These are phyloP conservation scores for Raffaelea ambrosiae DNA, from an alignment of 2,329 filamentous ascomycete genomes.

Conservation along the genomic window DNA sequence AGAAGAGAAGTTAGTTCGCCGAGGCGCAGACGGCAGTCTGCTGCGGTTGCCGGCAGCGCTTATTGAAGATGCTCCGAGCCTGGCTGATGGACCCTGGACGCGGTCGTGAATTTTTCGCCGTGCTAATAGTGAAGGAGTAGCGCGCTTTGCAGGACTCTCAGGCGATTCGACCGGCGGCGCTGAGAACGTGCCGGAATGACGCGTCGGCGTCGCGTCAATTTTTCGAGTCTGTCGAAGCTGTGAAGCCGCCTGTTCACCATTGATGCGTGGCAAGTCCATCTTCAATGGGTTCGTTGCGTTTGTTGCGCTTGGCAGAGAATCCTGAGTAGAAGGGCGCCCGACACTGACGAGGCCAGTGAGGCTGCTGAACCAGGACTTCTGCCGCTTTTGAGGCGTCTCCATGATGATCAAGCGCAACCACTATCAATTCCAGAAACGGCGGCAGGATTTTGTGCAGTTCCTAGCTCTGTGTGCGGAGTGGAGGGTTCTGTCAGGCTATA, in stretches of 20 bases:
- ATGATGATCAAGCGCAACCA: neutral
- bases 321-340: neutral
- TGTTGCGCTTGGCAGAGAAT: too few species aligned
- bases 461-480: too few species aligned
- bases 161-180: conserved; percentile 15
- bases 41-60: neutral
- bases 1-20: conserved; percentile 20
- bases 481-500: too few species aligned
- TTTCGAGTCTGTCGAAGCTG: neutral
- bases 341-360: conserved; percentile 9
- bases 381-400: conserved; percentile 9
- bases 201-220: conserved; percentile 7
- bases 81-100: conserved; percentile 22
- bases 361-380: conserved; percentile 10
- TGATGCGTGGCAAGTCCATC: too few species aligned
- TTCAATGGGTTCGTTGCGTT: too few species aligned
- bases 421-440: too few species aligned
- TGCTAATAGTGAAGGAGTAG: conserved; percentile 22
- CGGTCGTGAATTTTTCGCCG: conserved; percentile 25
- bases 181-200: conserved; percentile 12
- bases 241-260: neutral
- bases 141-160: conserved; percentile 24
- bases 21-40: conserved; percentile 10
- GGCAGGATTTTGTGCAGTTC: too few species aligned
- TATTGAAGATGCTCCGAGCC: conserved; percentile 10